Conservation (phyloP, 495 filamentous ascomycete genomes). For the Aspergillus panamensis region DNA sequence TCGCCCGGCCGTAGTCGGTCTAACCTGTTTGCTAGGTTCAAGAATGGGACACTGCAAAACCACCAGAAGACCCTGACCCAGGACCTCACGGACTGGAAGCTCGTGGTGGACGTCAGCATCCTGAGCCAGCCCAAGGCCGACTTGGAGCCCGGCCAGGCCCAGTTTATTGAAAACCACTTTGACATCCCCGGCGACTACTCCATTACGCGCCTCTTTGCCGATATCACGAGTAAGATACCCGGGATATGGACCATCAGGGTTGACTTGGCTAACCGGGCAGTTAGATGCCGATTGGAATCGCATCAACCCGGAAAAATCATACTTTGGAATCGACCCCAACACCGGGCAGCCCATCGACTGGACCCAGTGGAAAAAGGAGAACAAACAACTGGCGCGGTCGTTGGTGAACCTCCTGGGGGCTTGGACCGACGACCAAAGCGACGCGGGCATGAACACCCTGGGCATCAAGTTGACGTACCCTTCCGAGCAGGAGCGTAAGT, state of each 20-base stretch:
- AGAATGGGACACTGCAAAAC: neutral
- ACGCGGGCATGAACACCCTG: neutral
- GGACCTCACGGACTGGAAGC: neutral
- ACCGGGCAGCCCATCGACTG: neutral
- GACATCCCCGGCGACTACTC: neutral
- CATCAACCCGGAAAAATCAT: neutral
- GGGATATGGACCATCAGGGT: neutral
- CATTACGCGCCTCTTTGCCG: neutral
- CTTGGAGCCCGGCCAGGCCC: neutral
- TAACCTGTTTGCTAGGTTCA: neutral
- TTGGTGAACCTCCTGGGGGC: neutral
- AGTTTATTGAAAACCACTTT: neutral
- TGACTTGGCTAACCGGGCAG: neutral
- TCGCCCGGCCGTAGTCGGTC: neutral
- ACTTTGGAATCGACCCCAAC: neutral
- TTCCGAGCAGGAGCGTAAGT: neutral
- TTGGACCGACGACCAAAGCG: neutral
- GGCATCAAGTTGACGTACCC: neutral
- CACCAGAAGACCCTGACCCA: neutral
- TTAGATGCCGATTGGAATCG: neutral
- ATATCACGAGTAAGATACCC: neutral
- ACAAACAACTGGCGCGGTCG: neutral
- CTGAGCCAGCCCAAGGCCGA: neutral
- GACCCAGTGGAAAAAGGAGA: neutral
- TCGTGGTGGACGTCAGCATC: neutral